Evolutionary conservation across 805 yeast genomes (phyloP), one percentile per base, ranked within the genome.

Genomic region (Teunomyces aglyptinius): DNA sequence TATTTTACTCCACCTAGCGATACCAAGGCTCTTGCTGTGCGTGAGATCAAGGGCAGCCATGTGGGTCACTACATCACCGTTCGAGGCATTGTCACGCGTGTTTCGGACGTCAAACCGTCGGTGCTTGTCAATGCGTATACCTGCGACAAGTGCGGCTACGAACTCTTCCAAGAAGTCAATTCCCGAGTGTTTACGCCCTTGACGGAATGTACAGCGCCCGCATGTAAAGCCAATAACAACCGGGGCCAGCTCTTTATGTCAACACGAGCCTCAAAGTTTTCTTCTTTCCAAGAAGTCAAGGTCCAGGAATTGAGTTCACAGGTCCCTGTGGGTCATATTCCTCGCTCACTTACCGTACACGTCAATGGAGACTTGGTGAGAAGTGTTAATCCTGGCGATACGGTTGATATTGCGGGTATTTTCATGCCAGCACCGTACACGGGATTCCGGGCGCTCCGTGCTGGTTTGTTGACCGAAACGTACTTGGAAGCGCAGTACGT

Each of bases 321-420:
- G 70, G 99, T 94, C 13, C 99, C 99, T 1, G 92, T 91, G 24
- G 99, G 99, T 44, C 97, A 92, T 65, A 94, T 94, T 52, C 99
- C 99, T 41, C 80, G 99, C 59, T 71, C 89, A 26, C 73, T 94
- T 52, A 80, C 85, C 12, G 78, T 92, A 46, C 96, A 92, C 63
- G 83, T 92, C n/a, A 88, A 86, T 58, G 99, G 99, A 38, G 86
- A 89, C 48, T 70, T 94, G 46, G 97, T 90, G 24, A 80, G 99
- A 58, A 70, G 86, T 10, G 76, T 89, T 74, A 81, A 83, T 51
- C 98, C 99, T 1, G 99, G 99, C 58, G 99, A 94, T 65, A 77
- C 86, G 26, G 97, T 90, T 28, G 98, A 94, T 63, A 82, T 92
- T 31, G 78, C 96, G 0, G 99, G 99, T 45, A 84, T 94, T 20